These are phyloP conservation scores for Colletotrichum godetiae DNA, from an alignment of 2,329 filamentous ascomycete species.

Conservation along the genomic window DNA sequence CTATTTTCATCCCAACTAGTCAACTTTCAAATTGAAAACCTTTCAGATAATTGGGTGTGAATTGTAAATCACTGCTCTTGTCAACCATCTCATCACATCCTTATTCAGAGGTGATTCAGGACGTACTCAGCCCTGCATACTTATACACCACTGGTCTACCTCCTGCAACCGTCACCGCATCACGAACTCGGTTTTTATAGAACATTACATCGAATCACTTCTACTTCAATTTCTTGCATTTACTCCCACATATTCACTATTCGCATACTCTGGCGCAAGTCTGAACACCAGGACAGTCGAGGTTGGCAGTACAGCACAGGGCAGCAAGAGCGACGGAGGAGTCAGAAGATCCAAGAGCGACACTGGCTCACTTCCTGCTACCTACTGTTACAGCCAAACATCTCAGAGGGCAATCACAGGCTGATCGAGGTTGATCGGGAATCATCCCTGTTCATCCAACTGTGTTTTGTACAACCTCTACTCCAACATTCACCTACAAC, in stretches of 20 bases:
- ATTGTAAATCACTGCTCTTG: not conserved
- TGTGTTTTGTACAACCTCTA: no score
- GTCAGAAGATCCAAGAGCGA: not conserved
- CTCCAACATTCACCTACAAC: not conserved
- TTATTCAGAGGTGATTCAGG: not conserved
- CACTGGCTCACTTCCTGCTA: not conserved
- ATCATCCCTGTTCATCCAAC: not conserved
- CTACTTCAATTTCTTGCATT: not conserved
- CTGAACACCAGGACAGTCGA: not conserved
- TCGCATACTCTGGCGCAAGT: not conserved
- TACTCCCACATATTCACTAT: not conserved
- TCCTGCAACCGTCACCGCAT: not conserved
- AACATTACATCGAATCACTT: not conserved
- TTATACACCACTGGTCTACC: not conserved
- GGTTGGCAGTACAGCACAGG: not conserved
- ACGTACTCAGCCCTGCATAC: not conserved
- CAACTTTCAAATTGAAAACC: not conserved
- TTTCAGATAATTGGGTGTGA: not conserved
- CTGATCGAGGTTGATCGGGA: not conserved
- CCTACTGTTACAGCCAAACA: not conserved
- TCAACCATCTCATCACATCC: not conserved
- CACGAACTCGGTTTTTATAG: not conserved
- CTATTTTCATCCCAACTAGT: not conserved
- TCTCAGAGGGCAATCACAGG: not conserved
- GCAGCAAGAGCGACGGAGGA: not conserved